Evolutionary conservation across 1,139 yeast species (phyloP).

Genomic region (Protomyces arabidopsidicola): DNA sequence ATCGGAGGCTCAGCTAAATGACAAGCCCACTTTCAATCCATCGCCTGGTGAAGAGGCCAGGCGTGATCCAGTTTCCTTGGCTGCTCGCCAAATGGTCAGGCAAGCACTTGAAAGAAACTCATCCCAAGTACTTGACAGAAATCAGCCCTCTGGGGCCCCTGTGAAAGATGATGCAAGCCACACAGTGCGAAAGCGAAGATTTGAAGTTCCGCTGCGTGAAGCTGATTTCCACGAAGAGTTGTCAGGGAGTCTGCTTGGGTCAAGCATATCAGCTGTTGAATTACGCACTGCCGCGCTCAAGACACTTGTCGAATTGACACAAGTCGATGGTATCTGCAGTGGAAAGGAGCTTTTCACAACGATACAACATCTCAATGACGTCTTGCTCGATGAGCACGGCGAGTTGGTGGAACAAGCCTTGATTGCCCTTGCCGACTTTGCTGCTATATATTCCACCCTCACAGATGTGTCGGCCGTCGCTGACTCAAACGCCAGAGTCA

Average conservation of each 20-base stretch:
- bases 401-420: constrained; percentile 44
- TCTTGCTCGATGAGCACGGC: constrained; percentile 48
- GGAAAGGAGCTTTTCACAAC: constrained; percentile 57
- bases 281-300: constrained; percentile 62
- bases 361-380: constrained; percentile 62
- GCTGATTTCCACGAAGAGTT: constrained; percentile 42
- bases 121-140: no score
- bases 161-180: no score
- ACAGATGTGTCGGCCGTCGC: background rate
- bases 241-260: constrained; percentile 60
- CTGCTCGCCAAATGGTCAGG: no score
- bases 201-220: no score
- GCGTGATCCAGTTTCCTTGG: no score
- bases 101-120: no score
- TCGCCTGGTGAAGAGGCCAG: no score
- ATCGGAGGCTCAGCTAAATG: no score
- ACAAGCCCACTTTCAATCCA: no score
- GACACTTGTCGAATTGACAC: constrained; percentile 55
- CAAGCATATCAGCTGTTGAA: constrained; percentile 46
- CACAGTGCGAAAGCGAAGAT: no score
- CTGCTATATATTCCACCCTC: constrained; percentile 5
- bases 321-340: constrained; percentile 47
- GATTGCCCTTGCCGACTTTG: constrained; percentile 52
- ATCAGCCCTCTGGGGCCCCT: no score
- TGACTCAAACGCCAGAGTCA: constrained; percentile 15